Percentiles rank a stretch among this genome's conserved stretches.
These are phyloP conservation scores for Plasmopara muralis DNA, from an alignment of 352 stramenopile genomes.

Conservation along the genomic window DNA sequence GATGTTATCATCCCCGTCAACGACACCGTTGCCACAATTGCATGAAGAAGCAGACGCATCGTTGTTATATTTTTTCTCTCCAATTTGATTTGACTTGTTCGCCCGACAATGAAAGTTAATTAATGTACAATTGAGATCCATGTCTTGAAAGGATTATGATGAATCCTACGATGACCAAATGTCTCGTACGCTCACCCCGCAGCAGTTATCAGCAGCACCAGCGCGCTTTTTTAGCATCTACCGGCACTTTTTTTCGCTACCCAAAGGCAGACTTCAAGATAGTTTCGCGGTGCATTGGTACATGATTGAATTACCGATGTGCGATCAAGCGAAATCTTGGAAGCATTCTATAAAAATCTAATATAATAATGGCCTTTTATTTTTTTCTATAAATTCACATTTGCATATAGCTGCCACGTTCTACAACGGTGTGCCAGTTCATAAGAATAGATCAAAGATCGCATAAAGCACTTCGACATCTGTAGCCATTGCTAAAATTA, in stretches of 20 bases:
- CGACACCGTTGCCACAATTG: slow-evolving; percentile 9
- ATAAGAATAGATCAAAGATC: no score
- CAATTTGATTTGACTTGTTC: slow-evolving; percentile 2
- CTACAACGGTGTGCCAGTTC: no score
- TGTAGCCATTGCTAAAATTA: background rate
- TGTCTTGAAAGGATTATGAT: no score
- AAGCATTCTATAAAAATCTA: no score
- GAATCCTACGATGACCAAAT: no score
- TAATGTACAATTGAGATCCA: slow-evolving; percentile 2
- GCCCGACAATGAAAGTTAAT: slow-evolving; percentile 14
- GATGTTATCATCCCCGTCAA: slow-evolving; percentile 8
- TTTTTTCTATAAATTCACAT: no score
- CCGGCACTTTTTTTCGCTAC: slow-evolving; percentile 1
- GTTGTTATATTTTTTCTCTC: slow-evolving; percentile 4
- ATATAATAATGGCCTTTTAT: no score
- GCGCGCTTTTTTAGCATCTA: slow-evolving; percentile 7
- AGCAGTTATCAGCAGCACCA: slow-evolving; percentile 9
- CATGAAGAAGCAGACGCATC: slow-evolving; percentile 14
- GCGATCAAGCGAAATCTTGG: no score
- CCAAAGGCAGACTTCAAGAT: background rate
- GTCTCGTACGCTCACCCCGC: no score
- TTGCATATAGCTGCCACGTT: no score
- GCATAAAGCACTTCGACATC: no score
- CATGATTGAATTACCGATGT: background rate
- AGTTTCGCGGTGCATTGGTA: slow-evolving; percentile 8